phyloP scores from a whole-genome alignment of 805 yeast species.

The Candida qinlingensis region DNA sequence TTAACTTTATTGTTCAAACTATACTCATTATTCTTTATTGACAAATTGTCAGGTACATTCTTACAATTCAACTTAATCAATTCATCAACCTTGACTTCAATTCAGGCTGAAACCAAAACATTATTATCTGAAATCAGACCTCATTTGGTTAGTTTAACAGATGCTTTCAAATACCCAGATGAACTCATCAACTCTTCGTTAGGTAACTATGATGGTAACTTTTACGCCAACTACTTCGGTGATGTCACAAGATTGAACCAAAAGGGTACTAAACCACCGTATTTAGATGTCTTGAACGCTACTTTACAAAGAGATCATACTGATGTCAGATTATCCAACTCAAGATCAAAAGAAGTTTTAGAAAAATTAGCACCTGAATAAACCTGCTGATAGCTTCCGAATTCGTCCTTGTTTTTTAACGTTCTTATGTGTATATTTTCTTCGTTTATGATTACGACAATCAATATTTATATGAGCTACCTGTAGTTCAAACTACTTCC shows the following conservation, averaged over 20 bases:
- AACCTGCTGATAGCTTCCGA: too few species aligned
- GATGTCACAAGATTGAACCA: conserved; percentile 46
- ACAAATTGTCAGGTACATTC: conserved; percentile 66
- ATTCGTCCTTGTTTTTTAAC: too few species aligned
- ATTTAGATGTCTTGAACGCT: conserved; percentile 34
- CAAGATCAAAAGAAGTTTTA: conserved; percentile 27
- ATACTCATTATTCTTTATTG: conserved; percentile 63
- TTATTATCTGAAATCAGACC: conserved; percentile 52
- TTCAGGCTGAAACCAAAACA: conserved; percentile 39
- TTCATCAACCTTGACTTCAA: conserved; percentile 39
- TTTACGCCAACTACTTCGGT: conserved; percentile 73
- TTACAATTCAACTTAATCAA: conserved; percentile 56
- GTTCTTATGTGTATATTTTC: background rate
- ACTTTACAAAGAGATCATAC: conserved; percentile 35
- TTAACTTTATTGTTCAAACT: conserved; percentile 52
- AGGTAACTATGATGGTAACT: conserved; percentile 78
- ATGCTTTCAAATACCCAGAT: conserved; percentile 78
- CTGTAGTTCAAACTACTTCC: too few species aligned
- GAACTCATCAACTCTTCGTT: conserved; percentile 76
- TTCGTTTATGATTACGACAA: too few species aligned
- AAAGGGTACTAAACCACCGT: conserved; percentile 46
- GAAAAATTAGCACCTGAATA: conserved; percentile 22
- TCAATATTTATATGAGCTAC: too few species aligned
- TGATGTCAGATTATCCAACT: conserved; percentile 31
- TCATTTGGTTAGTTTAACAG: conserved; percentile 73